Evolutionary conservation across 768 basidiomycete species (phyloP).

Genomic region (Roridomyces roridus): DNA sequence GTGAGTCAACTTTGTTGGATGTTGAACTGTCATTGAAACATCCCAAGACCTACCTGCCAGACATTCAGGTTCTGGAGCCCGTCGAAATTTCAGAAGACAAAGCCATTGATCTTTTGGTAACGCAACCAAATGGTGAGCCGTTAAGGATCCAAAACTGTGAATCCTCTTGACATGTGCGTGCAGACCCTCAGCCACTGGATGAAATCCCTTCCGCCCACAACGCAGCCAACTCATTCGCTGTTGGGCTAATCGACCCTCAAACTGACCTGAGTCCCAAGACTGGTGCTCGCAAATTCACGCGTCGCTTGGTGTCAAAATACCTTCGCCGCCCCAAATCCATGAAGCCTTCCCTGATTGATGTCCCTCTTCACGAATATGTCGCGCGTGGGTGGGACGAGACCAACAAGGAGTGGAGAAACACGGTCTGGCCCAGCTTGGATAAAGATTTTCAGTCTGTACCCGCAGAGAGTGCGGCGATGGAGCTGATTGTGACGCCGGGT

Average conservation of each 20-base stretch:
- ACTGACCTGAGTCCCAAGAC: background rate
- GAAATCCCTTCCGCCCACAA: background rate
- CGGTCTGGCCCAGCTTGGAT: slow-evolving; percentile 4
- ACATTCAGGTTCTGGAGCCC: slow-evolving; percentile 3
- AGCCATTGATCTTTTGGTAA: background rate
- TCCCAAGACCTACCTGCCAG: slow-evolving; percentile 6
- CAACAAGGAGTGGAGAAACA: slow-evolving; percentile 4
- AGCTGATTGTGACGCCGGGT: no score
- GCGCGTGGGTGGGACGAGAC: slow-evolving; percentile 9
- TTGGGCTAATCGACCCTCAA: background rate
- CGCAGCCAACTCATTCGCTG: slow-evolving; percentile 1
- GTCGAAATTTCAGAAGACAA: background rate
- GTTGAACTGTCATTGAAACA: no score
- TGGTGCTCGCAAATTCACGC: background rate
- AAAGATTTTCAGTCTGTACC: background rate
- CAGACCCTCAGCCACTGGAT: background rate
- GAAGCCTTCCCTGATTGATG: background rate
- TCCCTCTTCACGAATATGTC: slow-evolving; percentile 9
- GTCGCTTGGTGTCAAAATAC: background rate
- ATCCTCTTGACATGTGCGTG: background rate
- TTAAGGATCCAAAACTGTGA: no score
- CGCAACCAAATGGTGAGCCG: background rate
- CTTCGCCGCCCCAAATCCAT: background rate
- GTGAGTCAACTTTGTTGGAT: background rate
- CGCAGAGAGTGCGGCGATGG: no score